A percentile compares a stretch with the other conserved stretches of the same genome.
These are phyloP conservation scores for Aspergillus sp. DNA, from an alignment of 2,329 filamentous ascomycete species.

Conservation along the genomic window DNA sequence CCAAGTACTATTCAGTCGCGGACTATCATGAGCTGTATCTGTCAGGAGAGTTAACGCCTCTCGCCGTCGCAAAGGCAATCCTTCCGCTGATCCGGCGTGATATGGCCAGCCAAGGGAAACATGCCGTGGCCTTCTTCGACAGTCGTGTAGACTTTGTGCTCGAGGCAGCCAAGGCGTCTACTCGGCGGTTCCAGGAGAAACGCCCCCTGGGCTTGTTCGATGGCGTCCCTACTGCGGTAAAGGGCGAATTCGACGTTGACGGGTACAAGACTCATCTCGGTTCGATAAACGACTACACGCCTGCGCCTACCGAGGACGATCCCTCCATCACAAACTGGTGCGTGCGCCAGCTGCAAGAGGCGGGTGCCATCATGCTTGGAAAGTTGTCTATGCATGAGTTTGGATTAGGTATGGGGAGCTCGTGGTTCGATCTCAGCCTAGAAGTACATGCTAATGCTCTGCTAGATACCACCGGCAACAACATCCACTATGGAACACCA, in stretches of 20 bases:
- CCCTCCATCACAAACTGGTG: conserved; percentile 60
- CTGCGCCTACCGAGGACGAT: conserved; percentile 33
- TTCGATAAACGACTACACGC: conserved; percentile 54
- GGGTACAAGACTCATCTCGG: conserved; percentile 65
- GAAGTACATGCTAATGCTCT: not conserved
- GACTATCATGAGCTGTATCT: conserved; percentile 73
- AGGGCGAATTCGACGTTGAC: conserved; percentile 68
- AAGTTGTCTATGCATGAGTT: conserved; percentile 74
- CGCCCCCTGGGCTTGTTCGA: conserved; percentile 66
- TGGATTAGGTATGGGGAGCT: conserved; percentile 51
- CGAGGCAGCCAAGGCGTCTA: conserved; percentile 65
- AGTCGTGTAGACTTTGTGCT: conserved; percentile 58
- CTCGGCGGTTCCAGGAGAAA: conserved; percentile 63
- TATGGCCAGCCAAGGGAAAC: conserved; percentile 50
- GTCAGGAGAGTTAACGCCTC: conserved; percentile 64
- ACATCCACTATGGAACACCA: conserved; percentile 67
- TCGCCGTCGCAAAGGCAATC: conserved; percentile 64
- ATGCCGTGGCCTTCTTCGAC: conserved; percentile 66
- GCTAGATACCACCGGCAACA: conserved; percentile 67
- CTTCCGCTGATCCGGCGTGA: conserved; percentile 64
- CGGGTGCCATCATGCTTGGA: conserved; percentile 68
- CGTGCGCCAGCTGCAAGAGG: conserved; percentile 62
- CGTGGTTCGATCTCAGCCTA: not conserved
- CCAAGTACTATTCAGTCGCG: conserved; percentile 60
- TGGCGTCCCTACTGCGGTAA: conserved; percentile 73